Conservation (phyloP, 768 basidiomycete species). For the Lentinula raphanica region DNA sequence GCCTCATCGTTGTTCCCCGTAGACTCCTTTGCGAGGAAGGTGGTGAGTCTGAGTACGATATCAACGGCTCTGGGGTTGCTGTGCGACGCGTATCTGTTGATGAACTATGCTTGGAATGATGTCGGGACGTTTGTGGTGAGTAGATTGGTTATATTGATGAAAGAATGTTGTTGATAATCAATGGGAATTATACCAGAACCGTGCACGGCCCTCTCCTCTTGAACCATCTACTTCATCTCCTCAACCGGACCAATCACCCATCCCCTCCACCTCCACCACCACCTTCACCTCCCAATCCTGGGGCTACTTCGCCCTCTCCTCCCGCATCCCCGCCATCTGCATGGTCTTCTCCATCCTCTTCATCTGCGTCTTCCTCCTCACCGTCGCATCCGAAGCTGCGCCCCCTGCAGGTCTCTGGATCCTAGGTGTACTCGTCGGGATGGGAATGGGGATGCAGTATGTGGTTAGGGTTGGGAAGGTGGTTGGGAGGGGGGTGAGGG, state of each 20-base stretch:
- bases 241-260: no score
- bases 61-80: constrained; percentile 62
- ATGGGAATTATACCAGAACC: background rate
- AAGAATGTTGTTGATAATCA: no score
- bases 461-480: constrained; percentile 16
- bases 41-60: constrained; percentile 54
- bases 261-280: no score
- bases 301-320: constrained; percentile 59
- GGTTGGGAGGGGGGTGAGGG: constrained; percentile 16
- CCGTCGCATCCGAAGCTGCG: constrained; percentile 62
- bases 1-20: constrained; percentile 28
- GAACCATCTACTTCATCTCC: background rate
- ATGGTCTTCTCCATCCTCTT: constrained; percentile 52
- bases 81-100: constrained; percentile 60
- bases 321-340: constrained; percentile 59
- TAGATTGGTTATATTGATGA: background rate
- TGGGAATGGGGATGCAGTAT: constrained; percentile 61
- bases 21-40: constrained; percentile 37
- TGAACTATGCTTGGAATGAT: constrained; percentile 54
- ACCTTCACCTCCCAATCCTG: constrained; percentile 17
- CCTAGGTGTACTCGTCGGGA: constrained; percentile 52
- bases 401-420: constrained; percentile 54
- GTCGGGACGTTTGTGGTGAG: constrained; percentile 49
- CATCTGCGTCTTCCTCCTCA: constrained; percentile 53
- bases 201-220: background rate